Evolutionary conservation across 768 basidiomycete genomes (phyloP), one percentile per base, ranked within the genome.

Genomic region (Sarcodon aspratus): DNA sequence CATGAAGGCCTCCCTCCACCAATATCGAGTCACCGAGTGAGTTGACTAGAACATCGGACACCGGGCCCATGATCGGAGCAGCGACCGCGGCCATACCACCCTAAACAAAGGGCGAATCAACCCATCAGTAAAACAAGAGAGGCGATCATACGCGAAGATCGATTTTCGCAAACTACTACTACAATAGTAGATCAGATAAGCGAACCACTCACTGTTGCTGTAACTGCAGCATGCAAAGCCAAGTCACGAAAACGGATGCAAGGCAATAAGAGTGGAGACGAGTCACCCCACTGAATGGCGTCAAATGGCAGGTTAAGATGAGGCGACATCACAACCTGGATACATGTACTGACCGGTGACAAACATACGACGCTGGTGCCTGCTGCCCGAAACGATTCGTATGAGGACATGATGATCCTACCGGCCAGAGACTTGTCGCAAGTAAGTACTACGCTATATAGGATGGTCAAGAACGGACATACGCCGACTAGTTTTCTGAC

Each of bases 211-310:
- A 80, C 79, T 36, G 81, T 82, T 31, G 75, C 78, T 45, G 68
- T 75, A 32, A 82, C 70, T 42, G 80, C 73, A 5, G 74, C 75
- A 57, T 81, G 79, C 18, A 82, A 72, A 27, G 69, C 77, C 15
- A 82, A 65, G 60, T 80, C 79, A 34, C 79, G 65, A 59, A 82
- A 79, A 3, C 80, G 70, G 40, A 82, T 75, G 60, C 79, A 80
- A 11, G 80, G 79, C 17, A 82, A 69, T 17, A 79, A 66, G 4
- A 81, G 60, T 12, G 80, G 79, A 10, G 75, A 78, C 3, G 78
- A 80, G 55, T 82, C 78, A 1, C 78, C 78, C 79, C 79, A 80
- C 74, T 80, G 53, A 17, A 53, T 4, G 27, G 33, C 37, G 33
- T 44, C 36, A 12, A 46, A 36, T 42, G 31, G 21, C 47, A 53